A percentile compares a stretch with the other conserved stretches of the same genome.
These are phyloP conservation scores for Lecanicillium sp. DNA, from an alignment of 2,329 filamentous ascomycete genomes.

Conservation along the genomic window DNA sequence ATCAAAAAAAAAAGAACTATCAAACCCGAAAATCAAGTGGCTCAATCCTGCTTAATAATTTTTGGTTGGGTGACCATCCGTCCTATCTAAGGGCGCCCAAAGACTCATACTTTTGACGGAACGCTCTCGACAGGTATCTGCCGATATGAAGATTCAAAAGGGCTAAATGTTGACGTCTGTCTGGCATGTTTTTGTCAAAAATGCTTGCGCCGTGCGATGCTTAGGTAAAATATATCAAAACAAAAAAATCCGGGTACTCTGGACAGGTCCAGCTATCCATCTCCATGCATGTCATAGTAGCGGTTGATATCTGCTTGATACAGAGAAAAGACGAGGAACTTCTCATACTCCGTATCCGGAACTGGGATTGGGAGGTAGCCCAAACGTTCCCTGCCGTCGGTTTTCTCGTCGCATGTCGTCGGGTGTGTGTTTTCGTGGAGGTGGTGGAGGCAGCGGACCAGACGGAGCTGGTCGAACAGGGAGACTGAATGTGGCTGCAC, in stretches of 20 bases:
- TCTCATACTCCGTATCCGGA: conserved; percentile 21
- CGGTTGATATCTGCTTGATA: too few relatives aligned
- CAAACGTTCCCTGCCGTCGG: conserved; percentile 46
- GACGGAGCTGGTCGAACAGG: conserved; percentile 56
- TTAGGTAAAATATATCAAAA: conserved; percentile 3
- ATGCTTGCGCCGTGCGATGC: conserved; percentile 9
- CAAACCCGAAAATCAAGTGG: too few relatives aligned
- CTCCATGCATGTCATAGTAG: conserved; percentile 1
- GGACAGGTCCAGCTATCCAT: conserved; percentile 1
- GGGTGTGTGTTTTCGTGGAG: conserved; percentile 46
- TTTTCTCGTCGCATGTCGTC: conserved; percentile 45
- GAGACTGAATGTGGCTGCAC: conserved; percentile 47
- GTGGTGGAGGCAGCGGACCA: conserved; percentile 52
- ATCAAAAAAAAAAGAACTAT: too few relatives aligned
- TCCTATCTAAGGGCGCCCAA: conserved; percentile 7
- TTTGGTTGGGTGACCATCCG: conserved; percentile 3
- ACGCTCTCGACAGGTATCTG: too few relatives aligned
- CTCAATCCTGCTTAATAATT: not conserved
- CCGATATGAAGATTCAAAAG: too few relatives aligned
- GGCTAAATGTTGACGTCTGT: not conserved
- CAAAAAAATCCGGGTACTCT: conserved; percentile 1
- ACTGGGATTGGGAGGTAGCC: conserved; percentile 33
- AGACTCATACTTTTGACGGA: conserved; percentile 3
- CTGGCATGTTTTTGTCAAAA: conserved; percentile 6
- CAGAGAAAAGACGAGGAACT: too few relatives aligned